Conservation (phyloP, 306 rosid genomes). For the Begonia peltatifolia region DNA sequence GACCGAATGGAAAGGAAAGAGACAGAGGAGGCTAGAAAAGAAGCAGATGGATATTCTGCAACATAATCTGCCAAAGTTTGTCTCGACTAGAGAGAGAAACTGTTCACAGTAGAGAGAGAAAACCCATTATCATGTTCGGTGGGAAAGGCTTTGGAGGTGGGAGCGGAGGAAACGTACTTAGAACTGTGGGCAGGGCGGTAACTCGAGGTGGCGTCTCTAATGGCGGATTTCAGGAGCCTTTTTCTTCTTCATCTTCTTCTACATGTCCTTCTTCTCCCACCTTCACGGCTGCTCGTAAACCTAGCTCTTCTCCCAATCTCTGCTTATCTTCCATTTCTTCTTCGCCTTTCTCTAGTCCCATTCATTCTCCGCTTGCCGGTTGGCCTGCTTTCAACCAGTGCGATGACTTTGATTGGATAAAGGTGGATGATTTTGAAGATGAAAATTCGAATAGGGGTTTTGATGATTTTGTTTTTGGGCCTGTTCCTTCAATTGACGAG, state of each 20-base stretch:
- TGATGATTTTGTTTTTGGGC: slow-evolving; percentile 18
- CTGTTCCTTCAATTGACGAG: slow-evolving; percentile 38
- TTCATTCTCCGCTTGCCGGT: not conserved
- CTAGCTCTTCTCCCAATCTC: slow-evolving; percentile 10
- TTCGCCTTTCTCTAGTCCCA: not conserved
- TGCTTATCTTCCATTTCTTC: slow-evolving; percentile 12
- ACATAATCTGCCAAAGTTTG: no score
- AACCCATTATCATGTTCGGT: slow-evolving; percentile 17
- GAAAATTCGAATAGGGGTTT: slow-evolving; percentile 9
- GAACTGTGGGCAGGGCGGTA: slow-evolving; percentile 22
- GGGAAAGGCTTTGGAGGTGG: slow-evolving; percentile 40
- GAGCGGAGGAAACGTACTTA: slow-evolving; percentile 17
- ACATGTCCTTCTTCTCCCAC: slow-evolving; percentile 3
- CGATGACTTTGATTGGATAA: slow-evolving; percentile 34
- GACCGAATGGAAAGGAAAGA: no score
- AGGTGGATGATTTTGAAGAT: slow-evolving; percentile 16
- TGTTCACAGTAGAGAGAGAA: not conserved
- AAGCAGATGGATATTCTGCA: no score
- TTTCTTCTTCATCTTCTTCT: slow-evolving; percentile 12
- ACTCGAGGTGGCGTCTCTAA: slow-evolving; percentile 17
- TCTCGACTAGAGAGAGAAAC: not conserved
- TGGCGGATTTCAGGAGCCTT: slow-evolving; percentile 19
- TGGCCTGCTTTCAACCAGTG: slow-evolving; percentile 3
- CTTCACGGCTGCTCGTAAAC: slow-evolving; percentile 15
- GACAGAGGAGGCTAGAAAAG: no score